Percentiles rank a stretch among this genome's conserved stretches.
These are phyloP conservation scores for Heliamphora pulchella DNA, from an alignment of 179 eudicot species.

Conservation along the genomic window DNA sequence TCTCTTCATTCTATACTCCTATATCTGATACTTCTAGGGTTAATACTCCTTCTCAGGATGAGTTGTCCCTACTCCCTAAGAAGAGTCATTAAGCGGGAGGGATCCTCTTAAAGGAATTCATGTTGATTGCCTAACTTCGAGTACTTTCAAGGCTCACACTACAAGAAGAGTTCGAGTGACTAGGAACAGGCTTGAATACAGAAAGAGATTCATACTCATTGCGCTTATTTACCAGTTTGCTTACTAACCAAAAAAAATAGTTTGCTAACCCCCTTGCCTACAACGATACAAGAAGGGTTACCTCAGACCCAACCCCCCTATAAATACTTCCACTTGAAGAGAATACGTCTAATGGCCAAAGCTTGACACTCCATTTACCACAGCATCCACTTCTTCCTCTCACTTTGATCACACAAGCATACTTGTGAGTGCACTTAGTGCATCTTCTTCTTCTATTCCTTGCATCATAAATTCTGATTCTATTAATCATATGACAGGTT, in stretches of 20 bases:
- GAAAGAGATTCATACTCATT: constrained; percentile 16
- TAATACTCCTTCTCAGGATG: too few species aligned
- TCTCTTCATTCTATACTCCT: too few species aligned
- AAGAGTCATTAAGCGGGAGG: constrained; percentile 18
- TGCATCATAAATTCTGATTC: too few species aligned
- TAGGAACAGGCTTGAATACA: constrained; percentile 10
- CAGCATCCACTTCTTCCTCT: too few species aligned
- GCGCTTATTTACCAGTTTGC: constrained; percentile 12
- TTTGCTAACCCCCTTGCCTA: constrained; percentile 13
- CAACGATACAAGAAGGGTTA: constrained; percentile 10
- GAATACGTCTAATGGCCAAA: too few species aligned
- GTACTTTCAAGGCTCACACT: constrained; percentile 19
- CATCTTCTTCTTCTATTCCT: too few species aligned
- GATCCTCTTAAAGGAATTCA: constrained; percentile 1
- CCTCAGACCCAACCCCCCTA: constrained; percentile 1
- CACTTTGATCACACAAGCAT: too few species aligned
- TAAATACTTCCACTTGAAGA: too few species aligned
- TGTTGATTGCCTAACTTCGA: constrained; percentile 18
- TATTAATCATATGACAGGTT: too few species aligned
- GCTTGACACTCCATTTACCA: too few species aligned
- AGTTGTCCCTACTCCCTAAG: constrained; percentile 9
- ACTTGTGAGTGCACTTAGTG: too few species aligned
- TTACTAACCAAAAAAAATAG: constrained; percentile 14
- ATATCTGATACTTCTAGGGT: too few species aligned
- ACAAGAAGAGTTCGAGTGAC: constrained; percentile 13